These are phyloP conservation scores for Gillenia trifoliata DNA, from an alignment of 306 rosid genomes.

Conservation along the genomic window DNA sequence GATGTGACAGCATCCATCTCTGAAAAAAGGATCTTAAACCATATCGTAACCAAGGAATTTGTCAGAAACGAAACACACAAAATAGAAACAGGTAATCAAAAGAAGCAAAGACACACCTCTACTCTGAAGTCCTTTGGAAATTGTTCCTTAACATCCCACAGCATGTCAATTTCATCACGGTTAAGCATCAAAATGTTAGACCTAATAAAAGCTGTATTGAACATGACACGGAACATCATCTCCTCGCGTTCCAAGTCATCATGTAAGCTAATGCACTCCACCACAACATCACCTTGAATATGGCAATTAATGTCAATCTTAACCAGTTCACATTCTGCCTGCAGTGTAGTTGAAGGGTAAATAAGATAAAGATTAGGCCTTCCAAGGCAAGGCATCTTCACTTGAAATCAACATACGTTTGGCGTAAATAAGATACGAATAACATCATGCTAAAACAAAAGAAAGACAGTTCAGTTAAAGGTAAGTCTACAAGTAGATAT, in stretches of 20 bases:
- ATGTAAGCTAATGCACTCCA: conserved; percentile 68
- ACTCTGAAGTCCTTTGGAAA: conserved; percentile 83
- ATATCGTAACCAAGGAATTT: conserved; percentile 29
- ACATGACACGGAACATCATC: conserved; percentile 85
- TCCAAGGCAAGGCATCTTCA: not conserved
- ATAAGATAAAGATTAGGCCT: conserved; percentile 1
- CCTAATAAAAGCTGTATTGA: conserved; percentile 92
- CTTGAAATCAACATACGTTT: not conserved
- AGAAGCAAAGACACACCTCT: conserved; percentile 53
- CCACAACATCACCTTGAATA: conserved; percentile 90
- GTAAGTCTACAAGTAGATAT: not conserved
- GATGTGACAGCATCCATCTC: conserved; percentile 81
- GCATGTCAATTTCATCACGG: conserved; percentile 74
- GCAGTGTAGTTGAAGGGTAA: conserved; percentile 32
- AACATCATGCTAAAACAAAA: not conserved
- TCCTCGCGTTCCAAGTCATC: conserved; percentile 57
- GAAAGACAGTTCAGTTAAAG: not conserved
- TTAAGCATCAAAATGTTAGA: conserved; percentile 85
- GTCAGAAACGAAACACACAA: conserved; percentile 11
- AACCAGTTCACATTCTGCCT: conserved; percentile 80
- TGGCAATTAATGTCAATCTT: conserved; percentile 83
- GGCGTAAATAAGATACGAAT: not conserved
- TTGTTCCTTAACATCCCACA: conserved; percentile 74
- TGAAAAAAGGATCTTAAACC: conserved; percentile 79
- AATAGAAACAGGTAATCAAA: conserved; percentile 11